A percentile compares a stretch with the other conserved stretches of the same genome.
phyloP scores from a whole-genome alignment of 2,329 filamentous ascomycete genomes.

The Cladosporium sp. region DNA sequence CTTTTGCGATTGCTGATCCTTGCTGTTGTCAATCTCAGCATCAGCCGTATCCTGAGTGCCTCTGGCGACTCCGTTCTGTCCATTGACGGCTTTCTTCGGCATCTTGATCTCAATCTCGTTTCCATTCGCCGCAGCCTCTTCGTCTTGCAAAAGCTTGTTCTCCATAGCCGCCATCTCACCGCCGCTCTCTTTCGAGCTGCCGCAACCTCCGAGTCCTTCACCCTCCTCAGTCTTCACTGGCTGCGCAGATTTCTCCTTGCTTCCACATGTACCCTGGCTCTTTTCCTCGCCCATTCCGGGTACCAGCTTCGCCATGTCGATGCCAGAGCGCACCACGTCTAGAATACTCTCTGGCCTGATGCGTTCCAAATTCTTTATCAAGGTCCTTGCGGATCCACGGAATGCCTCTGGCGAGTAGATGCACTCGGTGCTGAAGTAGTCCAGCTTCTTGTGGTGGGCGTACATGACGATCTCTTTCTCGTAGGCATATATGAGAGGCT shows the following conservation, averaged over 20 bases:
- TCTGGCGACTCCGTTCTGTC: slow-evolving; percentile 1
- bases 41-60: neutral
- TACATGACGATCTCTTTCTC: slow-evolving; percentile 99
- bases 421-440: slow-evolving; percentile 98
- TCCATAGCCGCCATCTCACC: slow-evolving; percentile 83
- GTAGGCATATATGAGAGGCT: slow-evolving; percentile 96
- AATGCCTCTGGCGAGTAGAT: slow-evolving; percentile 98
- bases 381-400: slow-evolving; percentile 78
- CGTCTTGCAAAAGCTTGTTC: slow-evolving; percentile 62
- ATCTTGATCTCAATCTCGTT: slow-evolving; percentile 63
- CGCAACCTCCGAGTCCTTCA: slow-evolving; percentile 69
- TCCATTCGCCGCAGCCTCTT: slow-evolving; percentile 48
- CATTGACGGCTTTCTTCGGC: slow-evolving; percentile 14
- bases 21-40: neutral
- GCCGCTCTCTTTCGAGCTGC: slow-evolving; percentile 60
- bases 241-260: neutral
- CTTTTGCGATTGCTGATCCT: neutral
- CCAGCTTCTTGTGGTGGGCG: slow-evolving; percentile 91
- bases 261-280: neutral
- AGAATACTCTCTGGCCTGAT: slow-evolving; percentile 91
- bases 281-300: slow-evolving; percentile 41
- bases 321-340: slow-evolving; percentile 89
- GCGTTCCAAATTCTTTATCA: slow-evolving; percentile 94
- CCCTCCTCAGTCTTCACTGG: slow-evolving; percentile 40
- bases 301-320: slow-evolving; percentile 91